A percentile compares a stretch with the other conserved stretches of the same genome.
Evolutionary conservation across 345 rosid genomes (phyloP).

Genomic region (Eucalyptus urophylla): DNA sequence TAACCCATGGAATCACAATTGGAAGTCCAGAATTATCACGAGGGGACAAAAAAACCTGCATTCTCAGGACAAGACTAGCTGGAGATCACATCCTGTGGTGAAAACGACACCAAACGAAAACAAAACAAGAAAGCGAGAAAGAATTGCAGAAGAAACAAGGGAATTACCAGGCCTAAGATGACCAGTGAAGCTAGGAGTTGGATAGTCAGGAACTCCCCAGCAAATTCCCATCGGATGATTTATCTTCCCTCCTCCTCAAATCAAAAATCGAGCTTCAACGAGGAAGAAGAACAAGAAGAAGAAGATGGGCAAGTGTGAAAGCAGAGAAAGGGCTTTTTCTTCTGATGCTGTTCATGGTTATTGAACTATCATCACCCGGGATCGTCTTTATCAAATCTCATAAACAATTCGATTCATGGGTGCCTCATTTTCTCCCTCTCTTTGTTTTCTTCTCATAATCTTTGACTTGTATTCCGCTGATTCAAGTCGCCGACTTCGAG

Average conservation of each 20-base stretch:
- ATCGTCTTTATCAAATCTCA: not conserved
- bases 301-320: not conserved
- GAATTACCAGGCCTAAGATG: not conserved
- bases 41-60: not conserved
- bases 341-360: not conserved
- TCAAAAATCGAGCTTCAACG: not conserved
- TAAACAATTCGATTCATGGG: not conserved
- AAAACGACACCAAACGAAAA: not conserved
- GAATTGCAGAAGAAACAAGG: not conserved
- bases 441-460: not conserved
- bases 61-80: not conserved
- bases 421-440: not conserved
- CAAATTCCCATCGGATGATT: not conserved
- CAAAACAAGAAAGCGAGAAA: not conserved
- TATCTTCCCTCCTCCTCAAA: not conserved
- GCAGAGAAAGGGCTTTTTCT: not conserved
- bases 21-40: not conserved
- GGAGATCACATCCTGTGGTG: not conserved
- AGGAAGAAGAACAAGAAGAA: not conserved
- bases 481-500: not conserved
- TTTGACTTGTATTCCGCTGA: not conserved
- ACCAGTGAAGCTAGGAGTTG: not conserved
- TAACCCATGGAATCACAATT: not conserved
- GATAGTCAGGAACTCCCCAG: no score
- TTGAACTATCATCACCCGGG: not conserved